These are phyloP conservation scores for Sclerotinia spermophila DNA, from an alignment of 2,329 filamentous ascomycete species.

Conservation along the genomic window DNA sequence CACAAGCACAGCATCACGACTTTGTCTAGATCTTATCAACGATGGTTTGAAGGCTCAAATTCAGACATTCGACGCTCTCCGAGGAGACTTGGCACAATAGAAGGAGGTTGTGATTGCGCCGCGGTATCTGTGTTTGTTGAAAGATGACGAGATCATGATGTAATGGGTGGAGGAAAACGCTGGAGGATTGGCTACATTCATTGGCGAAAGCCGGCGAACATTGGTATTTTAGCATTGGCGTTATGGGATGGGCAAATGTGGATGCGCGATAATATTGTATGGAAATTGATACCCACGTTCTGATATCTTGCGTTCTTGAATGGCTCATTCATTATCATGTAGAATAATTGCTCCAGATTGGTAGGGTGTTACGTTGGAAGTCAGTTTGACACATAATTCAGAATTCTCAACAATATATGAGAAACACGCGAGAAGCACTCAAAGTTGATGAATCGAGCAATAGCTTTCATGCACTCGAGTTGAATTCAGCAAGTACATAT, in stretches of 20 bases:
- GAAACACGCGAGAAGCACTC: background rate
- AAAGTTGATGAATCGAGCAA: background rate
- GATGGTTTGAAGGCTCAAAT: slow-evolving; percentile 33
- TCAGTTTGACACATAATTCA: background rate
- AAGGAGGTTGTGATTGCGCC: background rate
- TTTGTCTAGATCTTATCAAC: slow-evolving; percentile 36
- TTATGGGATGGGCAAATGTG: background rate
- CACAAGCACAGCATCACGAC: slow-evolving; percentile 30
- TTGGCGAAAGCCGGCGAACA: background rate
- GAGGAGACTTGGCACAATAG: background rate
- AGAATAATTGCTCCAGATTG: background rate
- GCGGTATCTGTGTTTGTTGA: background rate
- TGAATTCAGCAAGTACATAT: background rate
- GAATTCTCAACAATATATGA: background rate
- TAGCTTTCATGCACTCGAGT: background rate
- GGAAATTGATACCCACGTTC: slow-evolving; percentile 14
- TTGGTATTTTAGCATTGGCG: slow-evolving; percentile 8
- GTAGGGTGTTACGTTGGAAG: background rate
- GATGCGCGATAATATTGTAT: background rate
- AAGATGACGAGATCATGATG: background rate
- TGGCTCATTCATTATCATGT: background rate
- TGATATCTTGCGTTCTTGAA: background rate
- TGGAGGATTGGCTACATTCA: background rate
- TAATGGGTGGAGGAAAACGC: background rate
- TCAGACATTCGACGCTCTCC: slow-evolving; percentile 17